Percentiles rank a stretch among this genome's conserved stretches.
These are phyloP conservation scores for Cichorium intybus DNA, from an alignment of 140 eudicot species.

Conservation along the genomic window DNA sequence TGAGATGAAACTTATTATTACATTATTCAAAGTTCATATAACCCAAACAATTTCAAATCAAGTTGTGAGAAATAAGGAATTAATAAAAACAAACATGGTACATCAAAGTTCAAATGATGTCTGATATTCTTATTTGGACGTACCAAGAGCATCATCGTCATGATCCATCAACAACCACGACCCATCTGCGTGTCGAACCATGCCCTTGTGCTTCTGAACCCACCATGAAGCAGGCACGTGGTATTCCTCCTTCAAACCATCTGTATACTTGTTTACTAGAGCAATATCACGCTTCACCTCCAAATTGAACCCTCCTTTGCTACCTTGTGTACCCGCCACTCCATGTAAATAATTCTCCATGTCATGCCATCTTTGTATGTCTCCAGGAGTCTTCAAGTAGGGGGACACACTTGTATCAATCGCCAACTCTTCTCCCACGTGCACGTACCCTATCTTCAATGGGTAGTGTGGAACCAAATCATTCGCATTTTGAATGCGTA, in stretches of 20 bases:
- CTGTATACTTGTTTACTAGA: constrained; percentile 44
- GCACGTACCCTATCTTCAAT: constrained; percentile 42
- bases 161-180: constrained; percentile 60
- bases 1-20: background rate
- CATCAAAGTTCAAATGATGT: background rate
- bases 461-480: constrained; percentile 68
- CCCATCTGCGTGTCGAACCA: constrained; percentile 55
- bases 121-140: background rate
- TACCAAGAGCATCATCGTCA: constrained; percentile 30
- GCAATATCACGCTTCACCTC: constrained; percentile 43
- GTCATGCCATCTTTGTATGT: constrained; percentile 43
- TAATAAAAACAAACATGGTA: background rate
- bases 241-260: constrained; percentile 52
- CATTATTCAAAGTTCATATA: background rate
- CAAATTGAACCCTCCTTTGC: constrained; percentile 37
- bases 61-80: background rate
- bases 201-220: constrained; percentile 53
- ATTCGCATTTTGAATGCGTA: constrained; percentile 36
- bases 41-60: background rate
- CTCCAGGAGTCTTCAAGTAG: constrained; percentile 42
- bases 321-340: constrained; percentile 48
- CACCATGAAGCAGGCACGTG: constrained; percentile 54
- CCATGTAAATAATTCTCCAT: constrained; percentile 63
- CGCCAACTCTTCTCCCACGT: constrained; percentile 43
- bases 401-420: constrained; percentile 41